Conservation (phyloP, 495 filamentous ascomycete species). For the Cairneyella variabilis region DNA sequence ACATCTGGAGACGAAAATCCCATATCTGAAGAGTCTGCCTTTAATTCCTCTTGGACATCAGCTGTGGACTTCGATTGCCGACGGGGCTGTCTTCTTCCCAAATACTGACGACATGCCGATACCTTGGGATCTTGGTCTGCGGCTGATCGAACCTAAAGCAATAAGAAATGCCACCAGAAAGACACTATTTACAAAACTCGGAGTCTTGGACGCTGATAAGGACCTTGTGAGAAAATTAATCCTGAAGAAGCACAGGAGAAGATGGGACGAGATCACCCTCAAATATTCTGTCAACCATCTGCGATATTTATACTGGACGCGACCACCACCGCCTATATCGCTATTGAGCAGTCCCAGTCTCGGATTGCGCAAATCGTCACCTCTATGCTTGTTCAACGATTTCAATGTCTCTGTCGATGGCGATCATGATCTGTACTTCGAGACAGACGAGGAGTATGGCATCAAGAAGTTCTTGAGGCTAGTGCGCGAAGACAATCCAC, state of each 20-base stretch:
- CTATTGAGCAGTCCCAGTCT: not conserved
- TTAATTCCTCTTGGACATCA: slow-evolving; percentile 1
- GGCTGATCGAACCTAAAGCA: not conserved
- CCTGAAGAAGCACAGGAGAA: not conserved
- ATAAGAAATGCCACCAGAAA: not conserved
- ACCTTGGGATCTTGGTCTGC: slow-evolving; percentile 1
- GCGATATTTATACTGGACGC: not conserved
- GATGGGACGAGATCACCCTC: not conserved
- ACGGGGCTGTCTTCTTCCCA: slow-evolving; percentile 1
- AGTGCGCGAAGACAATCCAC: not conserved
- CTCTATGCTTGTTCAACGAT: not conserved
- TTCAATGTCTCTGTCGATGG: not conserved
- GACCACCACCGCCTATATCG: not conserved
- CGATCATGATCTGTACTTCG: not conserved
- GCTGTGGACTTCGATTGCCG: not conserved
- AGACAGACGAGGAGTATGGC: not conserved
- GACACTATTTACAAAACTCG: slow-evolving; percentile 1
- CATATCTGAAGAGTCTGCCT: not conserved
- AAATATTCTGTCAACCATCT: not conserved
- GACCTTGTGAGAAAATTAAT: not conserved
- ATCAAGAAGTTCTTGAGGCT: not conserved
- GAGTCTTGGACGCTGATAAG: not conserved
- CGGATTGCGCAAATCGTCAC: not conserved
- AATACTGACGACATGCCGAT: slow-evolving; percentile 1
- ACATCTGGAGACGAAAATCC: not conserved